Base-by-base conservation (phyloP, 2,329 filamentous ascomycete species). In the Sordariomycetes sp. region DNA sequence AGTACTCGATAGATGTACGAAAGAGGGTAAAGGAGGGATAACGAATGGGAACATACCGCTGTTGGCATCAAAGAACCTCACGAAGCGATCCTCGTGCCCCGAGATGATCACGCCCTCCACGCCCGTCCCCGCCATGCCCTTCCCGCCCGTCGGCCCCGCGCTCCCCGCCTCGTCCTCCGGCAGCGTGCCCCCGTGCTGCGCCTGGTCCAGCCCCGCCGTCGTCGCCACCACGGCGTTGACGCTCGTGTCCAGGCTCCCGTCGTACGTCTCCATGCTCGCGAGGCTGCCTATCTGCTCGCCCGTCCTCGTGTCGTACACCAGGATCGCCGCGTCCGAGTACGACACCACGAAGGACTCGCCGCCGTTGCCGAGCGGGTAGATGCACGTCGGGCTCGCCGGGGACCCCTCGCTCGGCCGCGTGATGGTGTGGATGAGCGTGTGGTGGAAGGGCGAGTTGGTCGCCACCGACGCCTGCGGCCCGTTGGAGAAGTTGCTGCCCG, bases 11-110 rank as follows among this genome's bases (percentile, higher is more conserved):
- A 8, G 20, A 24, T 28, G 3, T 7, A 24, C 11, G 52, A 60
- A 58, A 52, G 25, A 43, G 10, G 8, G 28, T 16, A 14, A 11
- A 28, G 46, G 34, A 24, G 54, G 10, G 48, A 22, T 48, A 37
- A 11, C 6, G 37, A 11, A n/a, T 7, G 40, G 12, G 14, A 50
- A 83, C 89, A 73, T 87, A 97, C 94, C 94, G 74, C 90, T 96
- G 69, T 99, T 97, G 62, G 94, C 94, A 77, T 99, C 94, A 71
- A 96, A 99, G 79, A 99, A 96, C 64, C 93, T 82, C 65, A 99
- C 91, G 67, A 91, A 97, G 65, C 89, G 86, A 74, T 99, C 94
- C 76, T 99, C 94, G 69, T 99, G 93, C 63, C 94, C 94, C 61
- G 89, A 95, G 63, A 99, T 97, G 60, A 99, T 89, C 24, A 95